These are phyloP conservation scores for Lentinula novae-zelandiae DNA, from an alignment of 1,284 basidiomycete genomes.

Conservation along the genomic window DNA sequence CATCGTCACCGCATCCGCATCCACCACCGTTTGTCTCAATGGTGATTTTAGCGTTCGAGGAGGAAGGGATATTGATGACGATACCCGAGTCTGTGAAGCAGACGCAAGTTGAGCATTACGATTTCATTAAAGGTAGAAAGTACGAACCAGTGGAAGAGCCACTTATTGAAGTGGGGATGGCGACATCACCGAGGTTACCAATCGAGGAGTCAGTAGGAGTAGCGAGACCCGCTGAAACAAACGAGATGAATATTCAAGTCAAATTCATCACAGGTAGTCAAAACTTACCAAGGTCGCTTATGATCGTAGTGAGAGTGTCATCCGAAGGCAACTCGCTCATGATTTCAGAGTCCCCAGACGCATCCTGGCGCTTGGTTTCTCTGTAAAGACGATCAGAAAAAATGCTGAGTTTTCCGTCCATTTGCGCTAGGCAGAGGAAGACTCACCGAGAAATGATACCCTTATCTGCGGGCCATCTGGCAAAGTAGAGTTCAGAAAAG, in stretches of 20 bases:
- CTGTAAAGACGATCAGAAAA: background rate
- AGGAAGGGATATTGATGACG: background rate
- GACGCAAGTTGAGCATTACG: background rate
- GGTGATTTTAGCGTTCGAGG: background rate
- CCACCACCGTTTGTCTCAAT: background rate
- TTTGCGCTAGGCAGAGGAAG: background rate
- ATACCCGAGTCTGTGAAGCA: background rate
- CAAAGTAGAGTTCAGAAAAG: background rate
- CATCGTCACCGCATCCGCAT: background rate
- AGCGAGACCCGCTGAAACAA: background rate
- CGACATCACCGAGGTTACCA: background rate
- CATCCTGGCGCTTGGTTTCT: constrained; percentile 4
- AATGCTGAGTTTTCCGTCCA: background rate
- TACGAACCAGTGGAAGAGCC: background rate
- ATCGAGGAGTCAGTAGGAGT: background rate
- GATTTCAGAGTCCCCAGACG: background rate
- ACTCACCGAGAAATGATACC: background rate
- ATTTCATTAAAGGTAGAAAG: background rate
- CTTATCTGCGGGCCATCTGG: background rate
- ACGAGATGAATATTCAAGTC: background rate
- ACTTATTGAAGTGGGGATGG: background rate
- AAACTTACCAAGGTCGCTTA: background rate
- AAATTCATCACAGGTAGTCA: too few species aligned
- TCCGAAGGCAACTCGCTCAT: background rate
- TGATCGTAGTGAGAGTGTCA: background rate